Base-by-base conservation (phyloP, 148 eudicot genomes). In the Hydrangea macrophylla region DNA sequence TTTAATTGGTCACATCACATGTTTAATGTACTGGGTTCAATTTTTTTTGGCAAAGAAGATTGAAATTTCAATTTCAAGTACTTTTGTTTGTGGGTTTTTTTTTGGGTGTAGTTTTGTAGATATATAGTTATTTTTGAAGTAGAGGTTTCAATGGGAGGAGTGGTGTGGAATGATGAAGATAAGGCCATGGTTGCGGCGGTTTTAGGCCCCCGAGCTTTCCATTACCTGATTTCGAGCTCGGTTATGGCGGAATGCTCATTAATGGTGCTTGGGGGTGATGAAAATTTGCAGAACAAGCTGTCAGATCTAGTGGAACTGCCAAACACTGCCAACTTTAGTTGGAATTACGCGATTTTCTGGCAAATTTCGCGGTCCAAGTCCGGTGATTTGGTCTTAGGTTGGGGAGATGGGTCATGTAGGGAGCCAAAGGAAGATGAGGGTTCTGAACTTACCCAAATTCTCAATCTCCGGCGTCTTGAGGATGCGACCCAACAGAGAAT, bases 311-410 rank as follows among this genome's bases (percentile, higher is more conserved):
- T 94, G 13, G 98, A 94, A 64, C 62, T 32, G 54, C 86, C 89
- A 1, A 79, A 85, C 55, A 44, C 82, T 0, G 69, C 72, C 36
- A 80, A 81, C 73, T 94, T 90, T 39, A 80, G 89, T 62, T 94
- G 98, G 98, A 94, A 94, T 79, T 94, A 94, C 45, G 97, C 96
- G 6, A 78, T 94, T 27, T 94, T 88, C 73, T 94, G 98, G 98
- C 98, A 90, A 58, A 72, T 85, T 51, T 86, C 92, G 40, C 69
- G 84, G 81, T 84, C 98, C 7, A 85, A 69, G 63, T 60, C 84
- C 0, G 96, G 98, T 6, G 97, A 90, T 55, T 67, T 88, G 75
- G 92, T 94, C 11, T 45, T 94, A 32, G 90, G 89, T 9, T 94
- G 98, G 98, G 98, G 98, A 37, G 98, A 94, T 77, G 98, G 98